phyloP scores from a whole-genome alignment of 305 asterid genomes.

The Caryopteris hybrid region DNA sequence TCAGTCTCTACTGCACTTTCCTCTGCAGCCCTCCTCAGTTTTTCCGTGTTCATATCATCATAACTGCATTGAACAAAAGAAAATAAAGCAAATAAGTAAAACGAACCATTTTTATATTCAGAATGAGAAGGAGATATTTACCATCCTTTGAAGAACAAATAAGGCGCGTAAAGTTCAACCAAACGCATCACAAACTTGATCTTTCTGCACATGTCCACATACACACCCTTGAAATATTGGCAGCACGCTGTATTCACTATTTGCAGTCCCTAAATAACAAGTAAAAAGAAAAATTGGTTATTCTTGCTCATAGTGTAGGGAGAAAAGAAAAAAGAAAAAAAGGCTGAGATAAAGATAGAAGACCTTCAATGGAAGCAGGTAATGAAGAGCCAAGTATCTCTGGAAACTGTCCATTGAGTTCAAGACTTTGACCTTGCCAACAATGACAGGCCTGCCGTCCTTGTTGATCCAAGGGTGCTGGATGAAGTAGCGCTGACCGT shows the following conservation, averaged over 20 bases:
- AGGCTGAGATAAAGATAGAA: background rate
- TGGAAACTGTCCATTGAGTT: conserved; percentile 46
- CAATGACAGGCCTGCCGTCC: conserved; percentile 48
- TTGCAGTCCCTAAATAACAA: conserved; percentile 43
- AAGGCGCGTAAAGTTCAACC: conserved; percentile 67
- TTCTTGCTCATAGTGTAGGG: too few relatives aligned
- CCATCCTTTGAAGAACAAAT: conserved; percentile 66
- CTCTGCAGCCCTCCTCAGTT: conserved; percentile 39
- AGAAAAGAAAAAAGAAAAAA: too few relatives aligned
- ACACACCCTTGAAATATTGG: conserved; percentile 48
- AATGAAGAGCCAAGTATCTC: conserved; percentile 41
- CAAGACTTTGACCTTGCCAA: conserved; percentile 42
- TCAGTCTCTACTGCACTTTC: conserved; percentile 34
- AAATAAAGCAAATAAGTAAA: background rate
- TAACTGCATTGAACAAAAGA: conserved; percentile 31
- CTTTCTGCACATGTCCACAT: conserved; percentile 40
- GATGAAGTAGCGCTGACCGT: conserved; percentile 35
- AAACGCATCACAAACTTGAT: conserved; percentile 49
- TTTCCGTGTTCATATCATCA: conserved; percentile 76
- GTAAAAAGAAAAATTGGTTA: too few relatives aligned
- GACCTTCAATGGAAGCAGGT: conserved; percentile 66
- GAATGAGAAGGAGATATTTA: conserved; percentile 30
- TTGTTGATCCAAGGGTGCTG: conserved; percentile 54
- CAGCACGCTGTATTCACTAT: conserved; percentile 51
- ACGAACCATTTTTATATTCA: too few relatives aligned